phyloP scores from a whole-genome alignment of 2,329 filamentous ascomycete genomes.

The Xylariaceae sp. region DNA sequence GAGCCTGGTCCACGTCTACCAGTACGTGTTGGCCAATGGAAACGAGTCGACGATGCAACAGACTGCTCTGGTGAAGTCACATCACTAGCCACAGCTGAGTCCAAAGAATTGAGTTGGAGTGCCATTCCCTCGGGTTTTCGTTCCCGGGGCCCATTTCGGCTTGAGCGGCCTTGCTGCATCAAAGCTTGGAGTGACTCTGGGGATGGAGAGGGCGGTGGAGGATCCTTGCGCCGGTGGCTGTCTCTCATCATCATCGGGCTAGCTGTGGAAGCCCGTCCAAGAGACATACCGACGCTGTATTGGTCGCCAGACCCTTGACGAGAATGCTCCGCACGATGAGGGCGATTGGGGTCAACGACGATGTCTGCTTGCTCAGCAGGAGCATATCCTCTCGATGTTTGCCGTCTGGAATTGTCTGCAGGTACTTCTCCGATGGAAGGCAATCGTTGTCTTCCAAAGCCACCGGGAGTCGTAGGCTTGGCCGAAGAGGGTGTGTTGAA shows the following conservation, averaged over 20 bases:
- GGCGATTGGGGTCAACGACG: slow-evolving; percentile 24
- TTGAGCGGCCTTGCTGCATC: slow-evolving; percentile 57
- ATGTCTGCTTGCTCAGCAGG: slow-evolving; percentile 19
- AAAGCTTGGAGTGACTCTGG: slow-evolving; percentile 61
- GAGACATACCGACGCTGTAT: slow-evolving; percentile 44
- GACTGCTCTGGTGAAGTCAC: slow-evolving; percentile 58
- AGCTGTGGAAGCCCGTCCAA: slow-evolving; percentile 65
- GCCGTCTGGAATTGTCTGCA: slow-evolving; percentile 29
- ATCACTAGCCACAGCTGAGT: slow-evolving; percentile 49
- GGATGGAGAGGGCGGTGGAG: slow-evolving; percentile 65
- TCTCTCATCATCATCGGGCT: slow-evolving; percentile 64
- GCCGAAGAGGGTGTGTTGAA: slow-evolving; percentile 70
- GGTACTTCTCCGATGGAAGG: slow-evolving; percentile 75
- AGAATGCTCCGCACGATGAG: slow-evolving; percentile 31
- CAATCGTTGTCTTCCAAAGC: slow-evolving; percentile 62
- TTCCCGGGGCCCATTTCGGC: slow-evolving; percentile 70
- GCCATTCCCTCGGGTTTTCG: slow-evolving; percentile 70
- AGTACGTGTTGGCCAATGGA: slow-evolving; percentile 51
- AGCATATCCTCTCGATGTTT: slow-evolving; percentile 29
- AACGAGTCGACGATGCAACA: slow-evolving; percentile 50
- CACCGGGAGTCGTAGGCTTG: slow-evolving; percentile 58
- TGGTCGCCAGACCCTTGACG: slow-evolving; percentile 43
- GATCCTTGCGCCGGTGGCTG: slow-evolving; percentile 41
- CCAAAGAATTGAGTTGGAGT: slow-evolving; percentile 62
- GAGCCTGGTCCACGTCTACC: slow-evolving; percentile 52